Base-by-base conservation (phyloP, 495 filamentous ascomycete genomes). In the Aspergillus coremiiformis region DNA sequence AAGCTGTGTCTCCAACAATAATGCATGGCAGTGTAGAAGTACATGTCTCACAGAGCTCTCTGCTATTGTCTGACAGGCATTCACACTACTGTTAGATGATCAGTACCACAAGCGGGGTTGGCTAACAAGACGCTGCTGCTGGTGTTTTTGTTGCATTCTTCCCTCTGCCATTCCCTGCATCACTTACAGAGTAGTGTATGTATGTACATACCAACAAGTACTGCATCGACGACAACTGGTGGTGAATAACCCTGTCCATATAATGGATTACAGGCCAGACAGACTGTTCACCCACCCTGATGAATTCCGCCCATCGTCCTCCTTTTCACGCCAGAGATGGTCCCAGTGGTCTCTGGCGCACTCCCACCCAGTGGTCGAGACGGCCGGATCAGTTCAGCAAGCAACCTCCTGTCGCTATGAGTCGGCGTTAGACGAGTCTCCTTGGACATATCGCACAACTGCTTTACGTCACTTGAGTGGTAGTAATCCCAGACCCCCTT, bases 241-340 rank as follows among this genome's bases (percentile, higher is more conserved):
- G 43, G 26, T 52, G 37, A 29, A 43, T 44, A 30, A 14, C 50
- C 39, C 15, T 17, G 49, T 21, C 9, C 1, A 12, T 33, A 29
- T 53, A 51, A 73, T 75, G 71, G 67, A 73, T 44, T 51, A 48
- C 55, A 41, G 52, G 11, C 56, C 67, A 43, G 63, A 67, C 53
- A 54, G 55, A 21, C 41, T 59, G 43, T 54, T 65, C 53, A 35
- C 63, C 45, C 59, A 62, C 54, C 54, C 57, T 47, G 64, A 69
- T 51, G 51, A 63, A 37, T 58, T 58, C 56, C 62, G 61, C 51
- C 55, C 65, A 44, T 66, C 62, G 27, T 55, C 51, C 7, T 47
- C 68, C 14, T 56, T 68, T 5, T 33, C 61, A 33, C 63, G 59
- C 46, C 66, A 62, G 47, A 57, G 62, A 55, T 64, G 67, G 65